Base-by-base conservation (phyloP, 177 flowering plant species). In the Vitis hybrid region DNA sequence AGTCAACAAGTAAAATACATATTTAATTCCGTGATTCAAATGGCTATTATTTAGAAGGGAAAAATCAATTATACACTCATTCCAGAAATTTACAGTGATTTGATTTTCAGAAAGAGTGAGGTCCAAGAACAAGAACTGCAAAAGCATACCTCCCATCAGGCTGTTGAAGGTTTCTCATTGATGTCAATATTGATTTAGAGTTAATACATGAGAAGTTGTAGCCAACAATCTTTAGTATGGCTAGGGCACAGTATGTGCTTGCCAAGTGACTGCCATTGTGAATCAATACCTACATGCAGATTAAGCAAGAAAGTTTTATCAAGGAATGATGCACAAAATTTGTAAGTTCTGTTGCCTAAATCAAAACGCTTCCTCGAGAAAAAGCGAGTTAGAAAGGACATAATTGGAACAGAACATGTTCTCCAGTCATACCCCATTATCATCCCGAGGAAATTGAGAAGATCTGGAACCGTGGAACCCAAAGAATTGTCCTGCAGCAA, bases 231-330 rank as follows among this genome's bases (percentile, higher is more conserved):
- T 83, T 93, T 53, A 96, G 79, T 72, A 96, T 89, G 48, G 93
- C 86, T 45, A 96, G 71, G 10, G 98, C 99, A 83, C 91, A 89
- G 68, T 93, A 96, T 0, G 99, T 90, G 78, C 97, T 96, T 50
- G 99, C 98, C 78, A 93, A 78, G 76, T 96, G 87, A 82, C 99
- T 84, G 16, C 79, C 81, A 75, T 83, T 88, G 72, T 70, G 85
- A 68, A 31, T 55, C 70, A 66, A 73, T 62, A 69, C 87, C 98
- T 94, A 80, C 67, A 77, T 12, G 66, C 64, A 71, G n/a, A 53
- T 67, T 39, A 64, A 71, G 39, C 59, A 65, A 2, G 50, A 61
- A 60, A 65, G 62, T 18, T 20, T 3, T 8, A 68, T 19, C 65
- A 62, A 67, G 66, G 11, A 63, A 13, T 45, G 5, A 26, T 16